phyloP scores from a whole-genome alignment of 1,139 yeast species.

The Saccharomyces hybrid region DNA sequence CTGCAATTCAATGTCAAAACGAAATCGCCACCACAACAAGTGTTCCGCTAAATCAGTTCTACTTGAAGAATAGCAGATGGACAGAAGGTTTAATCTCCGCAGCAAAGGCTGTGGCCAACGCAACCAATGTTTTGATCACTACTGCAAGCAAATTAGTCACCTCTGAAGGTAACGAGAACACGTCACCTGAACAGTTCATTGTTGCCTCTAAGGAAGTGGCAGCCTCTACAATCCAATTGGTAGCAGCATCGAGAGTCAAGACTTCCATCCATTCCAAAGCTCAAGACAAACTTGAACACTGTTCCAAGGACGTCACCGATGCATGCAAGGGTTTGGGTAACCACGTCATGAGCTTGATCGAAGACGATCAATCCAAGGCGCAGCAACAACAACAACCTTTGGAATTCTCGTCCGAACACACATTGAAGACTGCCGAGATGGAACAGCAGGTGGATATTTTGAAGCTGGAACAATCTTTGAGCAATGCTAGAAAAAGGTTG shows the following conservation, averaged over 20 bases:
- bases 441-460: conserved; percentile 89
- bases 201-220: conserved; percentile 92
- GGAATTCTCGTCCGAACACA: conserved; percentile 72
- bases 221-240: conserved; percentile 87
- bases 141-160: conserved; percentile 81
- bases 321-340: conserved; percentile 60
- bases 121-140: conserved; percentile 71
- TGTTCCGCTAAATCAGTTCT: conserved; percentile 49
- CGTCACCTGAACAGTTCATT: conserved; percentile 74
- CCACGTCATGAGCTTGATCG: conserved; percentile 9
- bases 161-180: conserved; percentile 32
- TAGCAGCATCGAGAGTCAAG: conserved; percentile 86
- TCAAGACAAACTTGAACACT: conserved; percentile 65
- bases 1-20: conserved; percentile 75
- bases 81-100: conserved; percentile 91
- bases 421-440: conserved; percentile 83
- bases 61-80: conserved; percentile 87
- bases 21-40: conserved; percentile 58
- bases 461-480: conserved; percentile 55
- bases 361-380: neutral
- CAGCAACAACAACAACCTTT: conserved; percentile 37
- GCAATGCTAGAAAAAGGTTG: conserved; percentile 62
- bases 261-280: conserved; percentile 71
- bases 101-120: conserved; percentile 79
- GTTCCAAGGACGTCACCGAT: conserved; percentile 59